phyloP scores from a whole-genome alignment of 441 rosid species.

The Erodium trifolium region DNA sequence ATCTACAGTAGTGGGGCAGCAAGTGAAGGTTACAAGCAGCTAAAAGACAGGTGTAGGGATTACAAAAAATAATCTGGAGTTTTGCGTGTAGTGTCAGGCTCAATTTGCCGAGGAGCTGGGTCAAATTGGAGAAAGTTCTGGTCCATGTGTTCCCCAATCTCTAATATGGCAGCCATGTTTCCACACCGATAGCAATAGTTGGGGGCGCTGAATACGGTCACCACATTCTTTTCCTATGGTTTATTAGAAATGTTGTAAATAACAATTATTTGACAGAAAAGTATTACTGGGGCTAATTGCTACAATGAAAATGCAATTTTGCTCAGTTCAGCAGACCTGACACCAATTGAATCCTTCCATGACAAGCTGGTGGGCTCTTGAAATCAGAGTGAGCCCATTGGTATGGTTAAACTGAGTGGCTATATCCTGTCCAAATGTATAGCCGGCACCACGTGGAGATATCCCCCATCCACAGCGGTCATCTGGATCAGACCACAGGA shows the following conservation, averaged over 20 bases:
- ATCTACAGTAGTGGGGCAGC: conserved; percentile 52
- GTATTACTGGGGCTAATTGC: background rate
- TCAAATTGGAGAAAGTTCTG: conserved; percentile 95
- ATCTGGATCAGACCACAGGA: conserved; percentile 97
- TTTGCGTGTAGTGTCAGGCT: conserved; percentile 89
- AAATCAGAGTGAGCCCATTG: conserved; percentile 81
- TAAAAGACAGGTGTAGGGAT: conserved; percentile 27
- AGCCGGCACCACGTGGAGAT: conserved; percentile 98
- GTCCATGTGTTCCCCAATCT: conserved; percentile 96
- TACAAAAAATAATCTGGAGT: conserved; percentile 97
- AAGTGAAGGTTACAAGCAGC: conserved; percentile 38
- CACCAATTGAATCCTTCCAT: conserved; percentile 99
- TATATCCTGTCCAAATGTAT: conserved; percentile 95
- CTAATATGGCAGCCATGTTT: conserved; percentile 96
- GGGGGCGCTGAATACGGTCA: conserved; percentile 82
- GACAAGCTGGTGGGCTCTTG: conserved; percentile 97
- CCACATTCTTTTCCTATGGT: conserved; percentile 83
- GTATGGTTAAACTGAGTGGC: conserved; percentile 75
- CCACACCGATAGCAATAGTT: conserved; percentile 47
- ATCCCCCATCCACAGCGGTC: conserved; percentile 99
- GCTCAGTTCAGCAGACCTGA: conserved; percentile 42
- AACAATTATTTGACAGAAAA: background rate
- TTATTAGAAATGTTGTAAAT: background rate
- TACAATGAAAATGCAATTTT: background rate
- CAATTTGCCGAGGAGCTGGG: conserved; percentile 96